Conservation (phyloP, 371 early-diverging fungal genomes). For the Rhizopus stolonifer region DNA sequence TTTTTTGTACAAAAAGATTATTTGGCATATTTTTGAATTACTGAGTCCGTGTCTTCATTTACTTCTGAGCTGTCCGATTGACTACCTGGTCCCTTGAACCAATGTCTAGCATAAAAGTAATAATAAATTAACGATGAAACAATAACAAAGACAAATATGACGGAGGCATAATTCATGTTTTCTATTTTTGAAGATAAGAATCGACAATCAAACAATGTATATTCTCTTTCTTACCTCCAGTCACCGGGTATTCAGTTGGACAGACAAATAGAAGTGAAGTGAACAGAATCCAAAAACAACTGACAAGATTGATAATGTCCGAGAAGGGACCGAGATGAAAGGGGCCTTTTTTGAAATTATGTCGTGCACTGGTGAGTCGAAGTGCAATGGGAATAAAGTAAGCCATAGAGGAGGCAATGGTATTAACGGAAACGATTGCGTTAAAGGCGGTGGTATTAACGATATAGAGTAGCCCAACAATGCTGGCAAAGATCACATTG, state of each 20-base stretch:
- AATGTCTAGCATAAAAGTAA: constrained; percentile 47
- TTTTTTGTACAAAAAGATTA: too few relatives aligned
- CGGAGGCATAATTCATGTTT: constrained; percentile 52
- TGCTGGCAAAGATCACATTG: constrained; percentile 35
- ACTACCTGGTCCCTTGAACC: constrained; percentile 48
- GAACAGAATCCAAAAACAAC: constrained; percentile 56
- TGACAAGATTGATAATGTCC: constrained; percentile 41
- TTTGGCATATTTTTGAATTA: too few relatives aligned
- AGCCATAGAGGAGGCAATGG: constrained; percentile 70
- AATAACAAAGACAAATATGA: constrained; percentile 37
- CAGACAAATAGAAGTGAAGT: constrained; percentile 64
- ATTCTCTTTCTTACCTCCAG: constrained; percentile 19
- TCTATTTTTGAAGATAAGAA: neutral
- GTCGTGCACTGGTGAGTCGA: constrained; percentile 52
- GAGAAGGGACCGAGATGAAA: constrained; percentile 59
- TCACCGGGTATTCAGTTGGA: constrained; percentile 60
- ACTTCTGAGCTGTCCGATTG: constrained; percentile 24
- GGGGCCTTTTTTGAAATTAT: constrained; percentile 55
- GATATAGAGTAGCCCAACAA: constrained; percentile 52
- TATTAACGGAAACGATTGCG: constrained; percentile 72
- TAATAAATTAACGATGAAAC: constrained; percentile 39
- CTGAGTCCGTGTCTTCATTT: too few relatives aligned
- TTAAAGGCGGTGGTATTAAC: constrained; percentile 54
- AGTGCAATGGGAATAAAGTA: constrained; percentile 72
- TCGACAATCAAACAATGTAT: neutral